Base-by-base conservation (phyloP, 768 basidiomycete species). In the Amanita phalloides region DNA sequence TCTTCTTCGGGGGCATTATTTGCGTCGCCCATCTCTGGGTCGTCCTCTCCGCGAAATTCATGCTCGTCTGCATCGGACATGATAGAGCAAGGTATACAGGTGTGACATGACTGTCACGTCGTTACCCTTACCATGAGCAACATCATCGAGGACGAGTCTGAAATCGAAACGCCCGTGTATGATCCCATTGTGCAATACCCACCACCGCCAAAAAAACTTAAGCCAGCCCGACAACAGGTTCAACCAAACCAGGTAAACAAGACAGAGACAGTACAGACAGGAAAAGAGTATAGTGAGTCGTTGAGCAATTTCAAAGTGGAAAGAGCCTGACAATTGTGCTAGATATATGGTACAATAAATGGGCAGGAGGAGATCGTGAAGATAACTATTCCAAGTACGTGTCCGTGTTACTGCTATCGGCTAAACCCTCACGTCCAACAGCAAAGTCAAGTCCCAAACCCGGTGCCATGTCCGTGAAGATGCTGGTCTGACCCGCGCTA, bases 291-390 rank as follows among this genome's bases (percentile, higher is more conserved):
- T 70, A 97, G 93, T 94, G 59, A n/a, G 44, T 57, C 33, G 37
- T 20, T 28, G 28, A 43, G 42, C 36, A 6, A 39, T 33, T 10
- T 11, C 20, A 23, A 13, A 23, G 20, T 23, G 25, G 9, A 26
- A 26, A 28, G 14, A 38, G 42, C 3, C 39, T 30, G 38, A 33
- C 17, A 33, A n/a, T 17, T 43, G 39, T 26, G 3, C 28, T 38
- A 88, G 89, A 99, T 68, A 88, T 95, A 48, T 99, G 96, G 95
- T 98, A 95, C 65, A 93, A 97, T 68, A 95, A 96, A 70, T 98
- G 95, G 95, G 96, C 96, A n/a, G 96, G 96, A 49, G 96, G 95
- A 51, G 96, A 99, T 65, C 81, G 91, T 28, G 96, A 97, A 66
- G 95, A 99, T 64, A 86, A 81, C 53, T 92, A 97, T 64, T 94